Evolutionary conservation across 371 early-diverging fungal genomes (phyloP).

Genomic region (Actinomortierella wolfii): DNA sequence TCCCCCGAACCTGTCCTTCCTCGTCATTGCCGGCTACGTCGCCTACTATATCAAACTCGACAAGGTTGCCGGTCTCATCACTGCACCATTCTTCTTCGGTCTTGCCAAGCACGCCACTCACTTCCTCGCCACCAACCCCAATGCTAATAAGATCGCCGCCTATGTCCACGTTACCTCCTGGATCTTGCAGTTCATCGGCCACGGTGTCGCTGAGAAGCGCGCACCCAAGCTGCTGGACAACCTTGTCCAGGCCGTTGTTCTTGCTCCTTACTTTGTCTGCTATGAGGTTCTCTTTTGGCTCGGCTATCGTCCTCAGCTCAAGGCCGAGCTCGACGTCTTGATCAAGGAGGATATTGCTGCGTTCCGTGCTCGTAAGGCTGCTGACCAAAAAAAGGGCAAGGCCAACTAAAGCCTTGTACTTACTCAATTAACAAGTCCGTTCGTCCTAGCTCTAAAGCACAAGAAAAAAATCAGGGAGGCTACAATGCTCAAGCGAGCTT

Average conservation of each 20-base stretch:
- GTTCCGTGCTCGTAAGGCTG: conserved; percentile 54
- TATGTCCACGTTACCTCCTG: conserved; percentile 74
- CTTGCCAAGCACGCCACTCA: conserved; percentile 64
- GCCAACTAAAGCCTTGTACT: conserved; percentile 22
- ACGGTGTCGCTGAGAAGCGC: conserved; percentile 85
- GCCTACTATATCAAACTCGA: conserved; percentile 83
- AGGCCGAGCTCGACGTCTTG: conserved; percentile 63
- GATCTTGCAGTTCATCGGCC: conserved; percentile 91
- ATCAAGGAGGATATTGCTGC: conserved; percentile 69
- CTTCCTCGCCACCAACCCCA: conserved; percentile 52
- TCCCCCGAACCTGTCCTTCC: conserved; percentile 63
- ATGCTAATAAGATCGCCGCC: conserved; percentile 59
- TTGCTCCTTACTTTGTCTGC: conserved; percentile 95
- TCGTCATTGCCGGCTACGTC: conserved; percentile 59
- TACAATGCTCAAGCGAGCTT: no score
- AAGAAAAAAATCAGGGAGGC: no score
- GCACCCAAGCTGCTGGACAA: conserved; percentile 91
- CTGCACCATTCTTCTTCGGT: conserved; percentile 63
- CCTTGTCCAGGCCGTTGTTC: conserved; percentile 85
- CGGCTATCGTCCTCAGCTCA: conserved; percentile 81
- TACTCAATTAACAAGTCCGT: background rate
- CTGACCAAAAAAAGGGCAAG: conserved; percentile 30
- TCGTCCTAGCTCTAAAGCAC: no score
- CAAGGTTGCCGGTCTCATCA: conserved; percentile 71
- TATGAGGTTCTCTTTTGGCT: conserved; percentile 85